Evolutionary conservation across 495 filamentous ascomycete species (phyloP).

Genomic region (Aspergillus cavernicola): DNA sequence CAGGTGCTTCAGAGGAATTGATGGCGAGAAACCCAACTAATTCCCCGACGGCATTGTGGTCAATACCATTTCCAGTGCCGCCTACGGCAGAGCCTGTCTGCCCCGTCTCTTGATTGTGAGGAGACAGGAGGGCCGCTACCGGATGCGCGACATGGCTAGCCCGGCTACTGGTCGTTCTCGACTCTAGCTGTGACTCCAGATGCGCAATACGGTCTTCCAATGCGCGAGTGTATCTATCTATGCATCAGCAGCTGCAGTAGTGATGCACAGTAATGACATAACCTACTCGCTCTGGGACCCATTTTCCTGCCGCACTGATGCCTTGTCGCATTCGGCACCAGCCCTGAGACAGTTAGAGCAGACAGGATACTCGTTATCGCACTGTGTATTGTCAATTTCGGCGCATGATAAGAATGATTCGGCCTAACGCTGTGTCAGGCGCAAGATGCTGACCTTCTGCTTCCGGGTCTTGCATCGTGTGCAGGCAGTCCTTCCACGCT

Average conservation of each 20-base stretch:
- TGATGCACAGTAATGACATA: not conserved
- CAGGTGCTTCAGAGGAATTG: conserved; percentile 44
- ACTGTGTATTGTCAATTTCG: conserved; percentile 20
- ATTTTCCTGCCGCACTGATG: conserved; percentile 41
- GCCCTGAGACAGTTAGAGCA: conserved; percentile 52
- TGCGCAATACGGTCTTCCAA: conserved; percentile 46
- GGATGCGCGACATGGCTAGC: conserved; percentile 17
- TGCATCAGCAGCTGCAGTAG: not conserved
- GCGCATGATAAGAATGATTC: not conserved
- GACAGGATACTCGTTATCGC: conserved; percentile 43
- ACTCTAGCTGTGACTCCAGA: conserved; percentile 37
- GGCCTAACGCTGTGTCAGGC: not conserved
- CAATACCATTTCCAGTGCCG: conserved; percentile 20
- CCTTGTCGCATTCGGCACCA: conserved; percentile 45
- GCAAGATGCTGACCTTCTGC: conserved; percentile 40
- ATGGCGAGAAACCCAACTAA: conserved; percentile 50
- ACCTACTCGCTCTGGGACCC: conserved; percentile 41
- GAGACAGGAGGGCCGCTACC: conserved; percentile 23
- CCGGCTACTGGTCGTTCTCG: conserved; percentile 16
- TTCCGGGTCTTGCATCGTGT: conserved; percentile 51
- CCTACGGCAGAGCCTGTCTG: conserved; percentile 16
- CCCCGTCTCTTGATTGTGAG: conserved; percentile 23
- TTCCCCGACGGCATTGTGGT: conserved; percentile 46
- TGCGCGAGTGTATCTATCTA: conserved; percentile 40
- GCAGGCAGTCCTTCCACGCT: conserved; percentile 50